Evolutionary conservation across 306 rosid genomes (phyloP), one percentile per base, ranked within the genome.

Genomic region (Vigna reflexopilosa): DNA sequence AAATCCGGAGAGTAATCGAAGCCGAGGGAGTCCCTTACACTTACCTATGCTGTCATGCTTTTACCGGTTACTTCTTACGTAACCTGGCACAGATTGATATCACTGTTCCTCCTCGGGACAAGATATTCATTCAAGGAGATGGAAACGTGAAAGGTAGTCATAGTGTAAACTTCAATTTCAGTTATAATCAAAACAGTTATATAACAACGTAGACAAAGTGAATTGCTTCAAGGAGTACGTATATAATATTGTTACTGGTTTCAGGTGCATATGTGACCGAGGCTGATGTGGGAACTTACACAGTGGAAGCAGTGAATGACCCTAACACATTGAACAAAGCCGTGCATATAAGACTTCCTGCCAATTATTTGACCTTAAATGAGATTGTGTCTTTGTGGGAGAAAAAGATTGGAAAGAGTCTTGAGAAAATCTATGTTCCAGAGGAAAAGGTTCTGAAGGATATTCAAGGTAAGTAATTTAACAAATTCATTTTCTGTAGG

Each of bases 321-420:
- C 86, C 84, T 2, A 84, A 77, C 47, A 74, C 90, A n/a, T 80
- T 84, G 75, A 84, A 87, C 86, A 84, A 87, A 75, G 20, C 76
- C 10, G 79, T 87, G 0, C 80, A 82, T 19, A 1, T 84, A 7
- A 76, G 77, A 73, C 90, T 84, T 30, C 88, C 88, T 3, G 24
- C 68, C 1, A 87, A 87, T 50, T 55, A 79, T 50, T 73, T 87
- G 81, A 67, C 80, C 6, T 26, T 72, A 49, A 82, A 87, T 3
- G 82, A 87, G 79, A 24, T 87, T 2, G 6, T 87, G 0, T 15
- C 86, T 15, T 14, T 87, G 54, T 87, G 90, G 88, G 88, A 87
- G 86, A 82, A 73, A 7, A 84, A 87, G 45, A 84, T 87, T 16
- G 88, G 86, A 2, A 80, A 76, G 19, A 73, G 67, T 36, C 79